Conservation (phyloP, 805 yeast genomes). For the Kockiozyma suomiensis region DNA sequence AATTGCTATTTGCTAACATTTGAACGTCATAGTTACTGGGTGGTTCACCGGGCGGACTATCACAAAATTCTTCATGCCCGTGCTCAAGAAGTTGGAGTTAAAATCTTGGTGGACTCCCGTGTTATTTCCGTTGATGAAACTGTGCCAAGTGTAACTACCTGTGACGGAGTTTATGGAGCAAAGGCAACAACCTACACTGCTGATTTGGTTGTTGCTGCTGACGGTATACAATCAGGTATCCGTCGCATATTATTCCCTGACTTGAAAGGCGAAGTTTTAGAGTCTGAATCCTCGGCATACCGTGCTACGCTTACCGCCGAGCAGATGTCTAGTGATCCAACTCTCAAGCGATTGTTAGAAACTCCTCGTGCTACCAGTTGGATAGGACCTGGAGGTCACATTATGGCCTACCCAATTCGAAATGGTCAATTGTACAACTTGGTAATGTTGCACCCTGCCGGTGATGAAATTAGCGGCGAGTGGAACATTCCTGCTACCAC, state of each 20-base stretch:
- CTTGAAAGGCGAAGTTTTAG: constrained; percentile 8
- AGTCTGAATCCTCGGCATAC: constrained; percentile 24
- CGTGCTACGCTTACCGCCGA: constrained; percentile 11
- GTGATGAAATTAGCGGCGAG: constrained; percentile 1
- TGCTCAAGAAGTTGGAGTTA: constrained; percentile 18
- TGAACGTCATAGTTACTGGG: constrained; percentile 9
- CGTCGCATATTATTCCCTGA: constrained; percentile 13
- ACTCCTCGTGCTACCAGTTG: constrained; percentile 21
- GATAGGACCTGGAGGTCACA: constrained; percentile 29
- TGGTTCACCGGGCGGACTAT: constrained; percentile 21
- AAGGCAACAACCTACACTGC: constrained; percentile 14
- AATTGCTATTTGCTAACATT: not conserved
- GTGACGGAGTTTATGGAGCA: constrained; percentile 2
- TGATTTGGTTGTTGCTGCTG: constrained; percentile 29
- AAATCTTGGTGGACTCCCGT: constrained; percentile 8
- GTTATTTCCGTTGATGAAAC: constrained; percentile 11
- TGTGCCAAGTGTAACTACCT: constrained; percentile 16
- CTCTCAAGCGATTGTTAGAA: constrained; percentile 8
- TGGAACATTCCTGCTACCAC: constrained; percentile 18
- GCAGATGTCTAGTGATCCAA: constrained; percentile 18
- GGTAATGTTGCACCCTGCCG: constrained; percentile 25
- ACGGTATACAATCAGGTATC: constrained; percentile 25
- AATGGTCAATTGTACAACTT: constrained; percentile 19
- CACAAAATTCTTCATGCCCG: constrained; percentile 14
- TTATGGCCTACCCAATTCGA: constrained; percentile 20